Base-by-base conservation (phyloP, 2,329 filamentous ascomycete species). In the Hypomyces perniciosus region DNA sequence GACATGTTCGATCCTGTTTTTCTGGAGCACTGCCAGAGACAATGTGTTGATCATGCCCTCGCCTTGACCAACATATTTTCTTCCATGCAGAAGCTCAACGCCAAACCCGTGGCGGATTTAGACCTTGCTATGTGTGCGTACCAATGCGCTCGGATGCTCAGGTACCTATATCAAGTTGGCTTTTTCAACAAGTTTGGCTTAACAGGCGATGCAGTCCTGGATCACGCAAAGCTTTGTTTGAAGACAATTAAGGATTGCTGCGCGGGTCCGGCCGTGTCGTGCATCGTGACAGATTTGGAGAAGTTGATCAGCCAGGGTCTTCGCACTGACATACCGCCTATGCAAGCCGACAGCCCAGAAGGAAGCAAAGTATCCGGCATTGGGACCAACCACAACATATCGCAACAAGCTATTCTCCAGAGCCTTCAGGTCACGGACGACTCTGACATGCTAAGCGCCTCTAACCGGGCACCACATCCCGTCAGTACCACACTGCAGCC, bases 21-120 rank as follows among this genome's bases (percentile, higher is more conserved):
- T 50, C 69, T 78, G 35, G 66, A 70, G 2, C 71, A 74, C 55
- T 79, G 76, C 52, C 75, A 73, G 39, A 67, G 70, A 4, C 74
- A 76, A 52, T 79, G 77, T 50, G 75, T 76, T 37, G 75, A 79
- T 45, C 78, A 81, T 52, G 76, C 78, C 7, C 62, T 74, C 33
- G 74, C 76, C 29, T 79, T 81, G 74, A 72, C 76, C 6, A 74
- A 76, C 42, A 80, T 81, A 56, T 80, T 81, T 55, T 66, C 73
- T 3, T 67, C 74, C 42, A 69, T 80, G 57, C 67, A 80, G 49
- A 72, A 72, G 20, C 69, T 80, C 4, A 73, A 75, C 34, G 75
- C 73, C 10, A 72, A 75, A 13, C 77, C 77, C 0, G 72, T 80
- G 2, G 74, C 76, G 0, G 78, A 81, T 55, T 62, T 81, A 13